phyloP scores from a whole-genome alignment of 305 asterid species.

The Nicotiana rustica region DNA sequence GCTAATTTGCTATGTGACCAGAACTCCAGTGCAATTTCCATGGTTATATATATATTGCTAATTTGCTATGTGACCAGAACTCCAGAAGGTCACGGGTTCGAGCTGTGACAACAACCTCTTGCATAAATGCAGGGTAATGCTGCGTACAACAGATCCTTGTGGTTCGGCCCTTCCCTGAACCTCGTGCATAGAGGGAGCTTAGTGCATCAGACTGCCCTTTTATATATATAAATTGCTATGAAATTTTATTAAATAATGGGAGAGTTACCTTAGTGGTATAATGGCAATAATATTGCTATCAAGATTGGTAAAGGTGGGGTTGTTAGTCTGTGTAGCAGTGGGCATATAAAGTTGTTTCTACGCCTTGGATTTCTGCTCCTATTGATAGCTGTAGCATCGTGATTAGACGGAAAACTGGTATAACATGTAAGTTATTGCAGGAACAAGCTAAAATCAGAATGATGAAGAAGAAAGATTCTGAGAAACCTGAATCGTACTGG shows the following conservation, averaged over 20 bases:
- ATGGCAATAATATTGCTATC: neutral
- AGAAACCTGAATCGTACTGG: slow-evolving; percentile 69
- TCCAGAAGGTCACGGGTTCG: too few species aligned
- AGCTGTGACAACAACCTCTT: too few species aligned
- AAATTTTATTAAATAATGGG: neutral
- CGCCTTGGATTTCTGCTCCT: neutral
- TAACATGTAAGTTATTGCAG: slow-evolving; percentile 46
- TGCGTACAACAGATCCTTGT: too few species aligned
- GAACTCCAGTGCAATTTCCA: neutral
- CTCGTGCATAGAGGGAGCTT: too few species aligned
- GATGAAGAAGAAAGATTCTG: slow-evolving; percentile 77
- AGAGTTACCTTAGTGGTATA: neutral
- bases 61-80: too few species aligned
- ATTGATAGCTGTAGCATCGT: neutral
- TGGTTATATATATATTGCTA: neutral
- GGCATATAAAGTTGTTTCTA: neutral
- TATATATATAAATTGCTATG: neutral
- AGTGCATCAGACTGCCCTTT: too few species aligned
- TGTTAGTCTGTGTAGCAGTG: neutral
- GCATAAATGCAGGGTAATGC: too few species aligned
- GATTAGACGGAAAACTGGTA: neutral
- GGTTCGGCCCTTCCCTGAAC: too few species aligned
- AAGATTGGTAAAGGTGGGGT: neutral
- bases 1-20: too few species aligned
- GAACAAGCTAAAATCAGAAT: slow-evolving; percentile 76